Conservation (phyloP, 108 stramenopile species). For the Pseudonitzschia multistriata region DNA sequence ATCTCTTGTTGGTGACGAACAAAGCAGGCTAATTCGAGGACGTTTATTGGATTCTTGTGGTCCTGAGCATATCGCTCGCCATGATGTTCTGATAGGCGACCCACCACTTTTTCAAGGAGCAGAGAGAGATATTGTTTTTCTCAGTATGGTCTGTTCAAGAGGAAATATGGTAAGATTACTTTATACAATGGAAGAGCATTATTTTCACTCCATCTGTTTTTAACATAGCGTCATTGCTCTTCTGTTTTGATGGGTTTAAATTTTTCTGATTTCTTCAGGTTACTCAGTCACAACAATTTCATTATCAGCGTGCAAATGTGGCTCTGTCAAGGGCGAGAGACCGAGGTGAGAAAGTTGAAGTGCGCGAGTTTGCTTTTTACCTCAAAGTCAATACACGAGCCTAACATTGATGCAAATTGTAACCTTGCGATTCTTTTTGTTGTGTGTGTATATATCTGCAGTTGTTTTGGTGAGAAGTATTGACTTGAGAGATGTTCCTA, state of each 20-base stretch:
- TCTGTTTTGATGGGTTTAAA: not conserved
- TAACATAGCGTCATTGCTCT: no score
- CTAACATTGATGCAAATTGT: not conserved
- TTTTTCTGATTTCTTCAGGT: constrained; percentile 12
- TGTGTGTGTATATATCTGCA: no score
- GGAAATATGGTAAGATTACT: constrained; percentile 20
- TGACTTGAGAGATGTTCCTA: constrained; percentile 44
- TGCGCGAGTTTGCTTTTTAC: not conserved
- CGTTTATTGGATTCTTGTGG: constrained; percentile 51
- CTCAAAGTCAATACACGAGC: no score
- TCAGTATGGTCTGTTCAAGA: constrained; percentile 59
- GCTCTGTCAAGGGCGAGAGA: constrained; percentile 58
- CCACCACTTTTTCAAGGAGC: constrained; percentile 67
- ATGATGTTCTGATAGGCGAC: constrained; percentile 57
- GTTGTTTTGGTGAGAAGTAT: constrained; percentile 56
- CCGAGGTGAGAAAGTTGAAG: constrained; percentile 9
- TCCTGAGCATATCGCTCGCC: constrained; percentile 37
- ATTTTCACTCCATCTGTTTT: no score
- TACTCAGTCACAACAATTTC: constrained; percentile 55
- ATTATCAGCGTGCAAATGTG: constrained; percentile 58
- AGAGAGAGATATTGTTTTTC: constrained; percentile 57
- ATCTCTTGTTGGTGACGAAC: constrained; percentile 60
- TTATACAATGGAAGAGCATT: no score
- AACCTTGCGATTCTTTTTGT: not conserved
- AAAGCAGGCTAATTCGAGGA: constrained; percentile 56